A percentile compares a stretch with the other conserved stretches of the same genome.
These are phyloP conservation scores for Floccularia luteovirens DNA, from an alignment of 768 basidiomycete genomes.

Conservation along the genomic window DNA sequence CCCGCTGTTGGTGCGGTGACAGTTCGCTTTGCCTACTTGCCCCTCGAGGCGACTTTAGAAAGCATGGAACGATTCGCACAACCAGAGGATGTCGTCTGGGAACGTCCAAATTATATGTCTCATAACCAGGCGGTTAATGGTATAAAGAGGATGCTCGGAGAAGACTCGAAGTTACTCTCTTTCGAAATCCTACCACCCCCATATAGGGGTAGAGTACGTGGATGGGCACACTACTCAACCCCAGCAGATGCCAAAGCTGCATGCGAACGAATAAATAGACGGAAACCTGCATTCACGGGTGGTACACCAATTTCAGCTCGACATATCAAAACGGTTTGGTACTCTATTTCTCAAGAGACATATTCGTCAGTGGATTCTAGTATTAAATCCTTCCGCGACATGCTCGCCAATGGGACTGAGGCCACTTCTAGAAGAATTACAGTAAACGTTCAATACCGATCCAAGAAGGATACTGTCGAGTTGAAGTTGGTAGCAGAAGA, in stretches of 20 bases:
- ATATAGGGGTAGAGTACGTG: constrained; percentile 40
- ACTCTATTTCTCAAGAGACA: constrained; percentile 26
- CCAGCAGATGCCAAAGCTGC: constrained; percentile 45
- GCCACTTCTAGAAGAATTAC: not conserved
- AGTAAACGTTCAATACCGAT: not conserved
- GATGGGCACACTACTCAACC: constrained; percentile 48
- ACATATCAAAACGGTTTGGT: constrained; percentile 46
- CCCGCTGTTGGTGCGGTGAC: constrained; percentile 54
- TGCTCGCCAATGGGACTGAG: constrained; percentile 16
- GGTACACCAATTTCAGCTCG: constrained; percentile 38
- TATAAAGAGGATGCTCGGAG: constrained; percentile 30
- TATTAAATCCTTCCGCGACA: constrained; percentile 33
- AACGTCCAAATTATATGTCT: constrained; percentile 35
- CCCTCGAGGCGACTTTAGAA: constrained; percentile 30
- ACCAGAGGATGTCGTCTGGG: constrained; percentile 43
- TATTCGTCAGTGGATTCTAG: constrained; percentile 36
- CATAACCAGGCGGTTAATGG: constrained; percentile 27
- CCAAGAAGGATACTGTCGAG: not conserved
- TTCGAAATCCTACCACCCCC: constrained; percentile 46
- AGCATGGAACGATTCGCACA: constrained; percentile 37
- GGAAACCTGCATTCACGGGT: constrained; percentile 37
- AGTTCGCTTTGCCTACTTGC: constrained; percentile 51
- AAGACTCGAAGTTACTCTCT: constrained; percentile 17
- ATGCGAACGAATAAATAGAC: constrained; percentile 35
- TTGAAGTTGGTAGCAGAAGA: no score